These are phyloP conservation scores for Lentinula sp. DNA, from an alignment of 768 basidiomycete genomes.

Conservation along the genomic window DNA sequence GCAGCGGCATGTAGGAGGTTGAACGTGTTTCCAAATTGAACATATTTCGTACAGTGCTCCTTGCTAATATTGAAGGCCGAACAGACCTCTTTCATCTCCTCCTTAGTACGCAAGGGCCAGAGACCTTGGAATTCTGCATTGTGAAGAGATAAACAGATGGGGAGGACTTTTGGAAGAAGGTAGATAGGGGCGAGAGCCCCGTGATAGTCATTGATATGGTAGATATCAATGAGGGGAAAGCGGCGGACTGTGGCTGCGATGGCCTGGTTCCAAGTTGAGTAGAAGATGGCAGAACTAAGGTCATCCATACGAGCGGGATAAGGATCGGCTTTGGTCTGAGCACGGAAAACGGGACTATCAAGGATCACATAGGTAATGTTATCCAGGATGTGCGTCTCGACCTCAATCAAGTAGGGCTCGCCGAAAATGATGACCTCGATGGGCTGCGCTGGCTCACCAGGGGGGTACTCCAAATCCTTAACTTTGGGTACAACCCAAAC, in stretches of 20 bases:
- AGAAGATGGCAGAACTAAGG: conserved; percentile 93
- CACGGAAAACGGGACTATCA: conserved; percentile 94
- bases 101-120: conserved; percentile 94
- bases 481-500: conserved; percentile 97
- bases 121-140: conserved; percentile 98
- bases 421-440: conserved; percentile 97
- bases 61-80: conserved; percentile 98
- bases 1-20: conserved; percentile 92
- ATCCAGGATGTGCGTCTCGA: conserved; percentile 88
- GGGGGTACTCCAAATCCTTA: conserved; percentile 90
- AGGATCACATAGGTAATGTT: conserved; percentile 95
- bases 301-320: conserved; percentile 98
- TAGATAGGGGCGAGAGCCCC: conserved; percentile 90
- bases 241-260: conserved; percentile 89
- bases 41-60: conserved; percentile 93
- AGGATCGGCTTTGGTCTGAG: conserved; percentile 93
- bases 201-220: conserved; percentile 95
- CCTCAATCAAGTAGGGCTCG: conserved; percentile 93
- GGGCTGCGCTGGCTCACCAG: conserved; percentile 87
- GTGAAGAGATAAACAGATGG: conserved; percentile 87
- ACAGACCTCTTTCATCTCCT: conserved; percentile 98
- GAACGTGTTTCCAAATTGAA: conserved; percentile 97
- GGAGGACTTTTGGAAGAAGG: conserved; percentile 85
- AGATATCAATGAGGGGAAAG: conserved; percentile 83
- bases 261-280: conserved; percentile 97